Percentiles rank a stretch among this genome's conserved stretches.
Conservation (phyloP, 1,139 yeast genomes). For the Geotrichum fermentans region DNA sequence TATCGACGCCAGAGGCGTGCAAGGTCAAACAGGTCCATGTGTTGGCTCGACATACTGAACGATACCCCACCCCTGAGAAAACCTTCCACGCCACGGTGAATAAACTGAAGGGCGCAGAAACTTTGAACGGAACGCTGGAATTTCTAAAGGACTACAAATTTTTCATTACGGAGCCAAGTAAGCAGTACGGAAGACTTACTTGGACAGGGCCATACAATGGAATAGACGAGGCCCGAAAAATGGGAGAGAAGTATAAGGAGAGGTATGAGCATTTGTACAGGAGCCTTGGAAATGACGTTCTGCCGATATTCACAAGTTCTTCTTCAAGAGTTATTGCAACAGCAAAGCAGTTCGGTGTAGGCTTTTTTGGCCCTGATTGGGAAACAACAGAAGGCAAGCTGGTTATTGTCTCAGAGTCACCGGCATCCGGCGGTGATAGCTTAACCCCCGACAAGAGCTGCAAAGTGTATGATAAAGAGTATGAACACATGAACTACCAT, state of each 20-base stretch:
- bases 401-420: slow-evolving; percentile 16
- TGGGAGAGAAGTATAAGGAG: slow-evolving; percentile 16
- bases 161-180: slow-evolving; percentile 17
- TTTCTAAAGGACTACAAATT: slow-evolving; percentile 21
- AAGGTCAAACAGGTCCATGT: slow-evolving; percentile 23
- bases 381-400: slow-evolving; percentile 8
- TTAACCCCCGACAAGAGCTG: slow-evolving; percentile 21
- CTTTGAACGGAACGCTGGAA: slow-evolving; percentile 21
- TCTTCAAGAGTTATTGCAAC: slow-evolving; percentile 22
- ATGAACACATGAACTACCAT: slow-evolving; percentile 10
- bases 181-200: slow-evolving; percentile 22
- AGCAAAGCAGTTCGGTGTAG: slow-evolving; percentile 21
- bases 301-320: slow-evolving; percentile 22
- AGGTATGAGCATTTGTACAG: slow-evolving; percentile 17
- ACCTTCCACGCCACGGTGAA: slow-evolving; percentile 16
- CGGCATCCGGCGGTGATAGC: slow-evolving; percentile 18
- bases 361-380: slow-evolving; percentile 16
- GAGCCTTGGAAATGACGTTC: neutral
- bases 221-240: slow-evolving; percentile 12
- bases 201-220: slow-evolving; percentile 24
- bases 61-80: slow-evolving; percentile 22
- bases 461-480: slow-evolving; percentile 9
- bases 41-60: slow-evolving; percentile 24
- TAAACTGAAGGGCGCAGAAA: slow-evolving; percentile 15
- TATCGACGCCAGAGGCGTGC: slow-evolving; percentile 24